Percentiles rank a stretch among this genome's conserved stretches.
phyloP scores from a whole-genome alignment of 306 rosid species.

The Herpetospermum pedunculosum region DNA sequence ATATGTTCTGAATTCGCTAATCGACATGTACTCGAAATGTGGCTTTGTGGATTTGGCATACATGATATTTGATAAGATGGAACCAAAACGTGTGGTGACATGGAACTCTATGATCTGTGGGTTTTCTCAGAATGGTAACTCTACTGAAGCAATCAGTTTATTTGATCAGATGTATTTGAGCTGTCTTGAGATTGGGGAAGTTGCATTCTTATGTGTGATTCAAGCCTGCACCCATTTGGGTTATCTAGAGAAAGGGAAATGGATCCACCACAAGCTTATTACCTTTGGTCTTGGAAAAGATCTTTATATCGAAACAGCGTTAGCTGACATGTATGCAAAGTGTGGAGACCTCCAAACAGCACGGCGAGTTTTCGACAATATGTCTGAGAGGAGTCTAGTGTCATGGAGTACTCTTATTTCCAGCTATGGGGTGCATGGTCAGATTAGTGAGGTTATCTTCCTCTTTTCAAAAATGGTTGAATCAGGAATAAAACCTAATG shows the following conservation, averaged over 20 bases:
- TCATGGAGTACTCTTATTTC: conserved; percentile 89
- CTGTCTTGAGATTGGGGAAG: conserved; percentile 45
- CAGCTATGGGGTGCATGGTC: conserved; percentile 75
- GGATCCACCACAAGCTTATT: conserved; percentile 76
- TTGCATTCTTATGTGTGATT: conserved; percentile 62
- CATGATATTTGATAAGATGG: conserved; percentile 35
- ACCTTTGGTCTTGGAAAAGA: conserved; percentile 35
- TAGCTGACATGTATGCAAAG: conserved; percentile 81
- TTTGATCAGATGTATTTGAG: conserved; percentile 53
- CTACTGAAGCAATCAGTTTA: conserved; percentile 56
- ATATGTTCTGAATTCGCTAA: conserved; percentile 67
- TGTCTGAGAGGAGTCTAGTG: conserved; percentile 58
- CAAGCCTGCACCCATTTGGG: conserved; percentile 89
- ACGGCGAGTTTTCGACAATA: conserved; percentile 36
- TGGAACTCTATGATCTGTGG: conserved; percentile 89
- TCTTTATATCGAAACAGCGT: conserved; percentile 50
- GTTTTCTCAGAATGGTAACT: conserved; percentile 57
- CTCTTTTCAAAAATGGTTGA: conserved; percentile 52
- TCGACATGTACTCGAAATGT: conserved; percentile 84
- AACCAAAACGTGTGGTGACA: conserved; percentile 40
- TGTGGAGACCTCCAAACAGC: conserved; percentile 71
- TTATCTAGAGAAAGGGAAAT: conserved; percentile 70
- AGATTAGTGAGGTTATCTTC: conserved; percentile 32
- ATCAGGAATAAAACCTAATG: conserved; percentile 54
- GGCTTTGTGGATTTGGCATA: conserved; percentile 49